Evolutionary conservation across 345 rosid genomes (phyloP).

Genomic region (Schrenkiella parvula): DNA sequence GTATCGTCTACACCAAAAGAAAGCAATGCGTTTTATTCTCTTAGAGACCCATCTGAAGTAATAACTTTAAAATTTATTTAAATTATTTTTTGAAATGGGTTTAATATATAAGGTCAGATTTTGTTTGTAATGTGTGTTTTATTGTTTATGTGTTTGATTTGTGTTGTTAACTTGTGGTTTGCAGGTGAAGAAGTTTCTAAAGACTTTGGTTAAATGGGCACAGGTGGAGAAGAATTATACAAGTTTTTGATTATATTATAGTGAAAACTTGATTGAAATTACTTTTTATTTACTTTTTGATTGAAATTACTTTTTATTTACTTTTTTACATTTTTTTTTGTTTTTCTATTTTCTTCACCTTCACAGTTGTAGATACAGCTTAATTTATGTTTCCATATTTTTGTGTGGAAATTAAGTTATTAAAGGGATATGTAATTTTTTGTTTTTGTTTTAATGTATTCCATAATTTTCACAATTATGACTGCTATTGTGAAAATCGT

Average conservation of each 20-base stretch:
- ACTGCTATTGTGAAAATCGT: too few relatives aligned
- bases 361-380: background rate
- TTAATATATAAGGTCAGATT: background rate
- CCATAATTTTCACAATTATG: background rate
- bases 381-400: background rate
- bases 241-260: background rate
- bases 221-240: slow-evolving; percentile 23
- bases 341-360: background rate
- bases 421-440: background rate
- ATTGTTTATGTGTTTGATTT: background rate
- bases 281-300: too few relatives aligned
- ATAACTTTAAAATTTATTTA: background rate
- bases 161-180: background rate
- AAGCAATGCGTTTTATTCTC: slow-evolving; percentile 65
- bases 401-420: background rate
- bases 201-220: slow-evolving; percentile 65
- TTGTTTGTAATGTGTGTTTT: background rate
- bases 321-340: background rate
- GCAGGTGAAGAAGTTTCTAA: slow-evolving; percentile 80
- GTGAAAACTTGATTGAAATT: background rate
- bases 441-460: background rate
- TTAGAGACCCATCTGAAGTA: slow-evolving; percentile 76
- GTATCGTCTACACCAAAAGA: slow-evolving; percentile 80
- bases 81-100: background rate
- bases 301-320: too few relatives aligned